Percentiles rank a stretch among this genome's conserved stretches.
Conservation (phyloP, 2,329 filamentous ascomycete species). For the Epichloe hybrida region DNA sequence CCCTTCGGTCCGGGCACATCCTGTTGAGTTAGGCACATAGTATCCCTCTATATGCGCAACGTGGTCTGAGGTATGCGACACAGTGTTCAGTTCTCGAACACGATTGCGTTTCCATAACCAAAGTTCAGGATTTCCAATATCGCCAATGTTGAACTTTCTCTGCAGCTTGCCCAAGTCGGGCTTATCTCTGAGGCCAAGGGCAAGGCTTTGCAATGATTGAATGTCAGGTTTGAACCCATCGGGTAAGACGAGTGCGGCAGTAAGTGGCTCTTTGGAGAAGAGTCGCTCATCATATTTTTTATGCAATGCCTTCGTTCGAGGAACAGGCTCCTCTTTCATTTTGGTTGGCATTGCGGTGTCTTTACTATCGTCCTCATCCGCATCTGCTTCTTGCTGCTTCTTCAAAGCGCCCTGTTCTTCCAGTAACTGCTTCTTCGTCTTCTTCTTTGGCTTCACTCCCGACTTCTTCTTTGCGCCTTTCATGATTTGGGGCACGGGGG, state of each 20-base stretch:
- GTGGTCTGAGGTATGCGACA: conserved; percentile 12
- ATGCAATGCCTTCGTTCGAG: conserved; percentile 29
- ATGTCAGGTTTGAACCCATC: conserved; percentile 32
- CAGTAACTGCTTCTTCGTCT: conserved; percentile 64
- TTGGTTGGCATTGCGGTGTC: conserved; percentile 24
- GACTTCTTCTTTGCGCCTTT: conserved; percentile 43
- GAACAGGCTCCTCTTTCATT: conserved; percentile 12
- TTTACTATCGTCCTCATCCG: conserved; percentile 25
- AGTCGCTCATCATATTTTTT: conserved; percentile 33
- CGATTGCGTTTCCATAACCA: conserved; percentile 46
- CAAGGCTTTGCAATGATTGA: conserved; percentile 28
- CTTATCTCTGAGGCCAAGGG: conserved; percentile 29
- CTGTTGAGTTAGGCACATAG: conserved; percentile 76
- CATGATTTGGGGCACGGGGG: conserved; percentile 25
- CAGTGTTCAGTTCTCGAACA: conserved; percentile 40
- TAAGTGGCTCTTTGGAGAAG: conserved; percentile 34
- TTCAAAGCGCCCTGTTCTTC: conserved; percentile 53
- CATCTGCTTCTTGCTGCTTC: conserved; percentile 35
- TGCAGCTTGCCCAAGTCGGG: conserved; percentile 36
- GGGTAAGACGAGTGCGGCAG: conserved; percentile 31
- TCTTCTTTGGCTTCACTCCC: conserved; percentile 49
- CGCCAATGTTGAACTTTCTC: conserved; percentile 30
- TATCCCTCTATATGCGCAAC: conserved; percentile 45
- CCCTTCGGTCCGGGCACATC: conserved; percentile 81
- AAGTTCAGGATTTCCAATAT: conserved; percentile 36